Base-by-base conservation (phyloP, 306 rosid species). In the Acacia acuminata region DNA sequence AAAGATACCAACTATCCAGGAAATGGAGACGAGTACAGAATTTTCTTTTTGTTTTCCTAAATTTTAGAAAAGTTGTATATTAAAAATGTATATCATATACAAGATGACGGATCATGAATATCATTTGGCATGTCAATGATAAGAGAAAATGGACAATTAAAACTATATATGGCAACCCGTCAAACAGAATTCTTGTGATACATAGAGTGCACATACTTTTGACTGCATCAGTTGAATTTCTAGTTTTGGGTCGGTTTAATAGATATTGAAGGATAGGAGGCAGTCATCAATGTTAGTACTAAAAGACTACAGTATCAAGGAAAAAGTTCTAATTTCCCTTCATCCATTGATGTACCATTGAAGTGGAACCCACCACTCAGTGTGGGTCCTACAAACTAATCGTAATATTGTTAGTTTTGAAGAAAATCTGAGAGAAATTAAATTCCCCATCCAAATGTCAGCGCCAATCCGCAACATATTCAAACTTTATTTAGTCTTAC, bases 61-160 rank as follows among this genome's bases (percentile, higher is more conserved):
- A 74, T 55, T 10, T 34, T 38, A 75, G 68, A 38, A 75, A 38
- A 38, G 25, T 44, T 38, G 30, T 22, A 34, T 2, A 19, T 24
- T 71, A 30, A 71, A 43, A 43, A 63, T 56, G 44, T 36, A 75
- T 77, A 77, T 74, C 24, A 8, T n/a, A 27, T 30, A 73, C 60
- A 77, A 20, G 51, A 80, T 65, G 53, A 66, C 82, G 22, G 19
- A 53, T 65, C 48, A 75, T 77, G 42, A 73, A 55, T 44, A 66
- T 50, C 77, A 30, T 48, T 9, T 47, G 38, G 64, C 56, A 50
- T 16, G 77, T 16, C 30, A 25, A 66, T 48, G 80, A 73, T 48
- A 58, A 4, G 45, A 20, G 72, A 55, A 32, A 38, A 82, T 50
- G 55, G 60, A 75, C 68, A 79, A 63, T 68, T 34, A 15, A 71